phyloP scores from a whole-genome alignment of 148 eudicot species.

The Suaeda aralocaspica region DNA sequence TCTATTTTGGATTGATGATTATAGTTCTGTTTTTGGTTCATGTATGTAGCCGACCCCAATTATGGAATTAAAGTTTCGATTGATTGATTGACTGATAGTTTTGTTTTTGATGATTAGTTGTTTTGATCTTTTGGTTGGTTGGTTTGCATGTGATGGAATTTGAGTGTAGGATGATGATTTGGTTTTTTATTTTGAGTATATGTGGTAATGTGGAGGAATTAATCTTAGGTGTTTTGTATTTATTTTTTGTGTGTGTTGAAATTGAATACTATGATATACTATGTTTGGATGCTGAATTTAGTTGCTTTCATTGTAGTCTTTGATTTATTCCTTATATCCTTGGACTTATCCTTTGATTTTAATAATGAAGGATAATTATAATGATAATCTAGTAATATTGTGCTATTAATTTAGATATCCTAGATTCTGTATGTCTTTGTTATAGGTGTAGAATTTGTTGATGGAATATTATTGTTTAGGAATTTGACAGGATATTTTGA shows the following conservation, averaged over 20 bases:
- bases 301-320: slow-evolving; percentile 8
- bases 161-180: neutral
- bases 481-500: neutral
- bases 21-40: no score
- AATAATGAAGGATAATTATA: neutral
- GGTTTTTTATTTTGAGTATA: neutral
- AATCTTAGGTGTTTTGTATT: neutral
- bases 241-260: neutral
- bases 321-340: neutral
- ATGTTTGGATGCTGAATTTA: slow-evolving; percentile 14
- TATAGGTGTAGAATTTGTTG: neutral
- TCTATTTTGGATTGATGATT: no score
- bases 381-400: no score
- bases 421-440: neutral
- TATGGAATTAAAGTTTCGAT: no score
- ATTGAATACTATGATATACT: neutral
- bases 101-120: neutral
- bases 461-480: neutral
- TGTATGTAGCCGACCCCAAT: no score
- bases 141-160: slow-evolving; percentile 14
- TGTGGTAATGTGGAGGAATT: neutral
- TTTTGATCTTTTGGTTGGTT: neutral
- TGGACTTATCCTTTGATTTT: neutral
- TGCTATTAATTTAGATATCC: neutral
- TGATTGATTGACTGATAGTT: no score